These are phyloP conservation scores for Vitis amurensis DNA, from an alignment of 164 flowering plant genomes.

Conservation along the genomic window DNA sequence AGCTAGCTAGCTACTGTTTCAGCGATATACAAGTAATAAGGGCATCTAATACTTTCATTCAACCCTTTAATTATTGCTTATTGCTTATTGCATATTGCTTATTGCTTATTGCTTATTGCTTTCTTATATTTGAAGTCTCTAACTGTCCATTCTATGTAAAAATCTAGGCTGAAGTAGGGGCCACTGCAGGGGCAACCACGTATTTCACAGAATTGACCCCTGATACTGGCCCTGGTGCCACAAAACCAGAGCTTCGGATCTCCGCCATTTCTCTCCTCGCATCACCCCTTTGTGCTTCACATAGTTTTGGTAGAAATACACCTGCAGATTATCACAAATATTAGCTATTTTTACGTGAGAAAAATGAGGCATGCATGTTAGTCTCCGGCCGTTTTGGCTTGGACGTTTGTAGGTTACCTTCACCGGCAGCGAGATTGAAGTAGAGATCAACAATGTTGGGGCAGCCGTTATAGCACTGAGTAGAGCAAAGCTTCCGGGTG, in stretches of 20 bases:
- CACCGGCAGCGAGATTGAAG: slow-evolving; percentile 80
- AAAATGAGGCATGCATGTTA: background rate
- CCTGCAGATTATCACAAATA: slow-evolving; percentile 29
- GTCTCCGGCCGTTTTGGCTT: background rate
- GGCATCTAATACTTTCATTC: too few relatives aligned
- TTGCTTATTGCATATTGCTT: too few relatives aligned
- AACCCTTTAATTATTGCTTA: too few relatives aligned
- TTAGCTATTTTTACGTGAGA: background rate
- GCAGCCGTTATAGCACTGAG: slow-evolving; percentile 54
- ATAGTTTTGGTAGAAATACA: slow-evolving; percentile 63
- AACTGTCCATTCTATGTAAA: too few relatives aligned
- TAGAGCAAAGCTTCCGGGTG: slow-evolving; percentile 57
- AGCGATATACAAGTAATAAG: too few relatives aligned
- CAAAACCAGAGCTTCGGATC: slow-evolving; percentile 62
- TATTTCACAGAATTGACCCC: background rate
- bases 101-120: too few relatives aligned
- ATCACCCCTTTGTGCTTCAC: slow-evolving; percentile 38
- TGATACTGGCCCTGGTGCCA: slow-evolving; percentile 38
- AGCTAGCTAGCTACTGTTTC: too few relatives aligned
- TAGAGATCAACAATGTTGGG: slow-evolving; percentile 76
- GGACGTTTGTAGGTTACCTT: slow-evolving; percentile 39
- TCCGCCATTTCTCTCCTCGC: slow-evolving; percentile 53
- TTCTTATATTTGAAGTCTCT: too few relatives aligned
- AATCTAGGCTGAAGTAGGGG: slow-evolving; percentile 7
- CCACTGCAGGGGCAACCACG: slow-evolving; percentile 20